phyloP scores from a whole-genome alignment of 768 basidiomycete genomes.

The Serendipita sp. region DNA sequence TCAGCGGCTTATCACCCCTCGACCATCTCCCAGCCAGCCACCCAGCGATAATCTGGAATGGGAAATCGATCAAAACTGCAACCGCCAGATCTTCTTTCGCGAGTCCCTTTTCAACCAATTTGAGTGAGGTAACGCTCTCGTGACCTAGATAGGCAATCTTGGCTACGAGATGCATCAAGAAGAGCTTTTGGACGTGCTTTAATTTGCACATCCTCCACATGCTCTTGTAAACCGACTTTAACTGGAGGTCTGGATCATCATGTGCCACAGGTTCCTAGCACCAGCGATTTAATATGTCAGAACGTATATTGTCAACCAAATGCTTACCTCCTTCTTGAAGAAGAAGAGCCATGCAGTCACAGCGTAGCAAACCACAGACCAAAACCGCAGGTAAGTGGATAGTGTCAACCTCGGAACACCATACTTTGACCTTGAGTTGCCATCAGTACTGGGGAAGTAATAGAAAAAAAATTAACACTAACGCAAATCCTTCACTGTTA shows the following conservation, averaged over 20 bases:
- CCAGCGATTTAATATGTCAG: neutral
- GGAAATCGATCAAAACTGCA: slow-evolving; percentile 90
- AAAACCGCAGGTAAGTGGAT: slow-evolving; percentile 70
- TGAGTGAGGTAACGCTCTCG: slow-evolving; percentile 78
- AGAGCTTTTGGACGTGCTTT: slow-evolving; percentile 76
- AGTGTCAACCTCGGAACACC: slow-evolving; percentile 57
- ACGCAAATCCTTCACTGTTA: slow-evolving; percentile 87
- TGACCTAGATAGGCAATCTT: slow-evolving; percentile 92
- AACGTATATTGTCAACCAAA: neutral
- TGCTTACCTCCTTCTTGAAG: slow-evolving; percentile 72
- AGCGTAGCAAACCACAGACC: slow-evolving; percentile 59
- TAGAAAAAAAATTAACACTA: slow-evolving; percentile 16
- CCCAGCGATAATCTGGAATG: slow-evolving; percentile 88
- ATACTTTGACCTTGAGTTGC: slow-evolving; percentile 44
- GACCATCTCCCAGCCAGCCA: slow-evolving; percentile 92
- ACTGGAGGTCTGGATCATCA: slow-evolving; percentile 73
- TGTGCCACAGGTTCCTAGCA: slow-evolving; percentile 54
- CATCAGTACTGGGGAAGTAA: slow-evolving; percentile 10
- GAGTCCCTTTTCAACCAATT: slow-evolving; percentile 93
- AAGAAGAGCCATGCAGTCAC: slow-evolving; percentile 82
- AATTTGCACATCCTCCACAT: slow-evolving; percentile 91
- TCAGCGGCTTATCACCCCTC: slow-evolving; percentile 55
- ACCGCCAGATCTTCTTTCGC: slow-evolving; percentile 92
- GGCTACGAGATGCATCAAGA: slow-evolving; percentile 72
- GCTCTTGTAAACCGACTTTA: slow-evolving; percentile 76